Evolutionary conservation across 495 filamentous ascomycete genomes (phyloP).

Genomic region (Penicillium cataractarum): DNA sequence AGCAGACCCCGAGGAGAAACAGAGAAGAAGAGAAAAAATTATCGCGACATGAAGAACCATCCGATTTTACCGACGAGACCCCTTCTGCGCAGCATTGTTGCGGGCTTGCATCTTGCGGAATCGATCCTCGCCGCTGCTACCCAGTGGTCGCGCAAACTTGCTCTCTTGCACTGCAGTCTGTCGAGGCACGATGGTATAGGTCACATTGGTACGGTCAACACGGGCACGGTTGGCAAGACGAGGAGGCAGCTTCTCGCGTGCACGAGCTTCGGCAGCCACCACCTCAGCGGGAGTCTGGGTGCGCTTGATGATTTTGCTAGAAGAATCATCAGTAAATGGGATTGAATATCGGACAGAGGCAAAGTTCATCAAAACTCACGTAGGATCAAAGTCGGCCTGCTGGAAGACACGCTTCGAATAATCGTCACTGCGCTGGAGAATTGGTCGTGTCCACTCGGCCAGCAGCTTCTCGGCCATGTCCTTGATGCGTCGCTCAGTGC

Average conservation of each 20-base stretch:
- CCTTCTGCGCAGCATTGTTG: conserved; percentile 59
- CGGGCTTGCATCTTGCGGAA: conserved; percentile 81
- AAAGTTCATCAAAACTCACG: conserved; percentile 37
- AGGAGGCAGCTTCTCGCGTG: conserved; percentile 70
- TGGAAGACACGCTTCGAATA: conserved; percentile 76
- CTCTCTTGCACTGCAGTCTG: conserved; percentile 56
- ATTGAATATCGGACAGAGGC: conserved; percentile 12
- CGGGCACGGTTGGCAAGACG: conserved; percentile 71
- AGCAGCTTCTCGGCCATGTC: conserved; percentile 87
- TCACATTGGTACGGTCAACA: conserved; percentile 68
- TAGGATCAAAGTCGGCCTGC: conserved; percentile 60
- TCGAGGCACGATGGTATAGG: conserved; percentile 79
- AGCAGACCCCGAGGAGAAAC: conserved; percentile 6
- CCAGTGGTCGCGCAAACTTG: conserved; percentile 64
- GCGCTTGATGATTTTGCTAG: conserved; percentile 51
- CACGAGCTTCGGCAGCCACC: conserved; percentile 66
- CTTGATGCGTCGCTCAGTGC: conserved; percentile 84
- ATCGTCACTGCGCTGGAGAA: conserved; percentile 88
- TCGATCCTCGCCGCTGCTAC: conserved; percentile 74
- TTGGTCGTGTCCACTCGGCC: conserved; percentile 95
- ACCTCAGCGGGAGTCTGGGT: conserved; percentile 52
- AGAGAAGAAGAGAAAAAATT: conserved; percentile 4
- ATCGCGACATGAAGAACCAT: neutral
- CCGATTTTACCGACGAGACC: conserved; percentile 32
- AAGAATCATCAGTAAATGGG: conserved; percentile 19